phyloP scores from a whole-genome alignment of 2,329 filamentous ascomycete genomes.

The Parastagonospora avenae region DNA sequence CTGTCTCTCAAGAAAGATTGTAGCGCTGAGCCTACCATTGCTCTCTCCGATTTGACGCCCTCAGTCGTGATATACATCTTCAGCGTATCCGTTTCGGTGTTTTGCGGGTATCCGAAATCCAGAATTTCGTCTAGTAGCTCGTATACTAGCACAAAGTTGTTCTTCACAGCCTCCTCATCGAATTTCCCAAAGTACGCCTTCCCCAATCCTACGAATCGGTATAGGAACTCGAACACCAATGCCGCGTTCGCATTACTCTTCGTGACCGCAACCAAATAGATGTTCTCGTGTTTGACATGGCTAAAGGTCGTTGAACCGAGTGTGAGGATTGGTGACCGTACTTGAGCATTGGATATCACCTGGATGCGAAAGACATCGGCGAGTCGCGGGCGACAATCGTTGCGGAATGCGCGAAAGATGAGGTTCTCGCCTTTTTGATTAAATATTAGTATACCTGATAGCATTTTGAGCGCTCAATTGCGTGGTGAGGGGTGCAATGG shows the following conservation, averaged over 20 bases:
- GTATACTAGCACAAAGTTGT: constrained; percentile 98
- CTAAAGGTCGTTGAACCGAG: constrained; percentile 98
- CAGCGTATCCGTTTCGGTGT: constrained; percentile 96
- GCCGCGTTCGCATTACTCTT: constrained; percentile 99
- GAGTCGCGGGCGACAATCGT: constrained; percentile 95
- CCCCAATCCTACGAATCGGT: constrained; percentile 85
- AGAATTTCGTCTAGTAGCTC: constrained; percentile 97
- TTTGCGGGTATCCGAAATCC: constrained; percentile 98
- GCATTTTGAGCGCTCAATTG: constrained; percentile 63
- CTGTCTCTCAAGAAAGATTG: background rate
- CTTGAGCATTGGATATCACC: constrained; percentile 97
- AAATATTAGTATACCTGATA: constrained; percentile 96
- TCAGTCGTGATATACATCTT: constrained; percentile 99
- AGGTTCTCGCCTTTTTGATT: constrained; percentile 99
- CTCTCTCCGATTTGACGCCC: constrained; percentile 89
- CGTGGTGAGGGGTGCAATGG: background rate
- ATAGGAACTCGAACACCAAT: constrained; percentile 96
- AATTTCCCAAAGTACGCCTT: constrained; percentile 99
- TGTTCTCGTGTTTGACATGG: constrained; percentile 99
- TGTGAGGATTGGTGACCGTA: constrained; percentile 95
- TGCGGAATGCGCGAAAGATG: constrained; percentile 98
- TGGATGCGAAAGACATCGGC: constrained; percentile 99
- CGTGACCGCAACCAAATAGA: constrained; percentile 95
- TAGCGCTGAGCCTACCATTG: constrained; percentile 54
- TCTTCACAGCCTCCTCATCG: constrained; percentile 99